phyloP scores from a whole-genome alignment of 805 yeast genomes.

The Candida palmyrensis region DNA sequence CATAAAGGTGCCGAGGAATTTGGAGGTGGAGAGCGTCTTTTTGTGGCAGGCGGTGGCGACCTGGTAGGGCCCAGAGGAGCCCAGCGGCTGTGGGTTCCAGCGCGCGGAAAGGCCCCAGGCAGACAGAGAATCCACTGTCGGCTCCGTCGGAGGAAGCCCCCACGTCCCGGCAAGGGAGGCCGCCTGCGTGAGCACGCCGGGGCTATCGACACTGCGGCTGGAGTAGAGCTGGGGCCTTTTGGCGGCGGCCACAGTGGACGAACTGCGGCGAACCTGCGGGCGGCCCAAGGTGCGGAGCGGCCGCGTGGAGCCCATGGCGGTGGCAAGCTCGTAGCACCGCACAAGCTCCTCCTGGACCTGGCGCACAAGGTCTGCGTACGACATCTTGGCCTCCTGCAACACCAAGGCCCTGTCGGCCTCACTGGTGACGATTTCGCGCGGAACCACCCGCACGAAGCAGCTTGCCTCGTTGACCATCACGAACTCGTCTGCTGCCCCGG shows the following conservation, averaged over 20 bases:
- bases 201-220: too few species aligned
- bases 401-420: constrained; percentile 5
- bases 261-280: constrained; percentile 6
- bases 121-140: too few species aligned
- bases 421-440: constrained; percentile 7
- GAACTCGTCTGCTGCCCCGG: constrained; percentile 15
- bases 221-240: constrained; percentile 14
- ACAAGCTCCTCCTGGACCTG: constrained; percentile 12
- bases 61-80: not conserved
- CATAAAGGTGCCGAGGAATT: constrained; percentile 16
- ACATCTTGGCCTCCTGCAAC: constrained; percentile 9
- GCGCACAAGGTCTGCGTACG: constrained; percentile 13
- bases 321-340: constrained; percentile 10
- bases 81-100: too few species aligned
- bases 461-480: constrained; percentile 20
- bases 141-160: too few species aligned
- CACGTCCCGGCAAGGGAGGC: too few species aligned
- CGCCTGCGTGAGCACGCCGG: too few species aligned
- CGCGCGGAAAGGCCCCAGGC: not conserved
- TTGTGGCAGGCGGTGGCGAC: constrained; percentile 13
- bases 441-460: constrained; percentile 17
- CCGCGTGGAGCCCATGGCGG: too few species aligned
- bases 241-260: too few species aligned
- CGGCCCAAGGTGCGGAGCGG: not conserved
- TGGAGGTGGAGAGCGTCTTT: constrained; percentile 16